These are phyloP conservation scores for Suillus spraguei DNA, from an alignment of 768 basidiomycete genomes.

Conservation along the genomic window DNA sequence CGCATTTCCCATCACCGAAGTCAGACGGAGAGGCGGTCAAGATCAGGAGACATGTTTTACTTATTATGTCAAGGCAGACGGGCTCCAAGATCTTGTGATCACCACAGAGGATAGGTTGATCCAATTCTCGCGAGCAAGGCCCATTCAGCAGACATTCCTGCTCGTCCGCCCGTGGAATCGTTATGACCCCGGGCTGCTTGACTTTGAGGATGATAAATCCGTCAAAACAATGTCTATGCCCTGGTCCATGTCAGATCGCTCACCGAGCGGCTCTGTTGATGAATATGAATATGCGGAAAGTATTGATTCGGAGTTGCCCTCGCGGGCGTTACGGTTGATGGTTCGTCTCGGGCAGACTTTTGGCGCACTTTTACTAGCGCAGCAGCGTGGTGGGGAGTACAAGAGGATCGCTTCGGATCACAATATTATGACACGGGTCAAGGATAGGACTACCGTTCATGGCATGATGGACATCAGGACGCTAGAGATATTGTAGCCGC, in stretches of 20 bases:
- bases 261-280: neutral
- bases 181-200: neutral
- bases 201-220: neutral
- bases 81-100: neutral
- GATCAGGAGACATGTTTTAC: neutral
- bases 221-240: neutral
- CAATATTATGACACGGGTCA: neutral
- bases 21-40: neutral
- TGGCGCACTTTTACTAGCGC: neutral
- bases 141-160: neutral
- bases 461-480: neutral
- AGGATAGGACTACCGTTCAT: neutral
- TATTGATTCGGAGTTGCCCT: neutral
- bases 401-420: neutral
- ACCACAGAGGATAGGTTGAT: neutral
- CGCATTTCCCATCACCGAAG: neutral
- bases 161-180: neutral
- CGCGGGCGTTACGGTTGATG: neutral
- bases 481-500: neutral
- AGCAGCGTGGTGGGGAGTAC: neutral
- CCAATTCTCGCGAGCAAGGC: neutral
- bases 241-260: neutral
- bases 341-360: neutral
- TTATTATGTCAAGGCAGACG: neutral
- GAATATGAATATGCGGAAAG: neutral